These are phyloP conservation scores for Aspergillus melleus DNA, from an alignment of 2,329 filamentous ascomycete species.

Conservation along the genomic window DNA sequence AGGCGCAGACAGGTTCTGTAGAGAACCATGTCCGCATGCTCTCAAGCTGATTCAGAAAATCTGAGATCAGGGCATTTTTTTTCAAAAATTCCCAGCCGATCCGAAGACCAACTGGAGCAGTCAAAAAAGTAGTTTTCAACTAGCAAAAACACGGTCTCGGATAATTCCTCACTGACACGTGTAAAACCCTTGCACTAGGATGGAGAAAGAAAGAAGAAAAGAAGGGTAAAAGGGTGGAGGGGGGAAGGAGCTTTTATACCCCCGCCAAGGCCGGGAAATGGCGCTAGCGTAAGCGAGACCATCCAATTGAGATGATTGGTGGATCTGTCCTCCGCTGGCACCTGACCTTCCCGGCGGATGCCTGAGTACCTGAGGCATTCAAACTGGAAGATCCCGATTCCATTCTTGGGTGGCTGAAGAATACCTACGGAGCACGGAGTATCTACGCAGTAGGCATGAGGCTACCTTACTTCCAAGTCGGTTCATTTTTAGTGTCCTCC, in stretches of 20 bases:
- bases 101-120: slow-evolving; percentile 70
- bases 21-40: slow-evolving; percentile 6
- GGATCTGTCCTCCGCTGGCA: neutral
- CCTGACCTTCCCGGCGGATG: neutral
- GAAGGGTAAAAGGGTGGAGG: slow-evolving; percentile 17
- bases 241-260: slow-evolving; percentile 21
- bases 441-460: no score
- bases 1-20: slow-evolving; percentile 1
- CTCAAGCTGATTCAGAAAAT: slow-evolving; percentile 17
- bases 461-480: no score
- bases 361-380: no score
- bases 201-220: slow-evolving; percentile 40
- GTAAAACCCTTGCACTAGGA: slow-evolving; percentile 67
- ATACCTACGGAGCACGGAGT: no score
- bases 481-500: neutral
- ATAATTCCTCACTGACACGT: slow-evolving; percentile 84
- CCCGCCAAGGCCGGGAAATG: slow-evolving; percentile 13
- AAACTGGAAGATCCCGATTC: no score
- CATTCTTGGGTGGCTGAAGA: no score
- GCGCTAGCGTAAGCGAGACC: slow-evolving; percentile 33
- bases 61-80: slow-evolving; percentile 30
- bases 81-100: slow-evolving; percentile 80
- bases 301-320: slow-evolving; percentile 8
- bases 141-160: slow-evolving; percentile 87
- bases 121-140: slow-evolving; percentile 82